Evolutionary conservation across 2,329 filamentous ascomycete species (phyloP), one percentile per base, ranked within the genome.

Genomic region (Thermoascus crustaceus): DNA sequence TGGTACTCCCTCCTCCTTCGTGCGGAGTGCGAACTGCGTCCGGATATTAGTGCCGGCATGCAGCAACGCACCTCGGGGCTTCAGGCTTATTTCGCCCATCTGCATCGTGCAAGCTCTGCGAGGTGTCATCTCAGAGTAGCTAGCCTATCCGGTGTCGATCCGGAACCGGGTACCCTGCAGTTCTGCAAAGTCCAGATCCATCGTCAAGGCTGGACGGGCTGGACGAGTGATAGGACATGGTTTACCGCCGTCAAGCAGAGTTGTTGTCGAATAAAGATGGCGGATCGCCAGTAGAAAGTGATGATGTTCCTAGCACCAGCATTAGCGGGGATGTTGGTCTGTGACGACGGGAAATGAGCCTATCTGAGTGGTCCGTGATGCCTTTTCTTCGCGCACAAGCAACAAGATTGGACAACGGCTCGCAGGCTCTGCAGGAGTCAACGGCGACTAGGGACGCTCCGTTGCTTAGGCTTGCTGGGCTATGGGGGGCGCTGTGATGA

Each of bases 321-420:
- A 42, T 37, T 42, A 42, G 40, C 26, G 40, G 30, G 39, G 30
- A 30, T 37, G 23, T 34, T 23, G 37, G n/a, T 33, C 27, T 16
- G 30, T 32, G 21, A 30, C 26, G 27, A 20, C 25, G 13, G 18
- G 33, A 10, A 17, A n/a, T 26, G 18, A 16, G 16, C 10, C 30
- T 21, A 4, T 16, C 32, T 14, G 16, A 26, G 32, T 26, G 32
- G 32, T 24, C n/a, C 9, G 18, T 16, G 14, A 17, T 9, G 26
- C n/a, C 26, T 10, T 29, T 29, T 13, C 18, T 29, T 17, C 16
- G n/a, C 16, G 16, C 11, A 26, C 26, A 7, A 26, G 14, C 7
- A n/a, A 5, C 7, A 16, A 17, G 7, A 18, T 16, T n/a, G n/a
- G n/a, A n/a, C n/a, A n/a, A n/a, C n/a, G n/a, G n/a, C n/a, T n/a